Evolutionary conservation across 2,329 filamentous ascomycete genomes (phyloP).

Genomic region (Ascomycota sp.): DNA sequence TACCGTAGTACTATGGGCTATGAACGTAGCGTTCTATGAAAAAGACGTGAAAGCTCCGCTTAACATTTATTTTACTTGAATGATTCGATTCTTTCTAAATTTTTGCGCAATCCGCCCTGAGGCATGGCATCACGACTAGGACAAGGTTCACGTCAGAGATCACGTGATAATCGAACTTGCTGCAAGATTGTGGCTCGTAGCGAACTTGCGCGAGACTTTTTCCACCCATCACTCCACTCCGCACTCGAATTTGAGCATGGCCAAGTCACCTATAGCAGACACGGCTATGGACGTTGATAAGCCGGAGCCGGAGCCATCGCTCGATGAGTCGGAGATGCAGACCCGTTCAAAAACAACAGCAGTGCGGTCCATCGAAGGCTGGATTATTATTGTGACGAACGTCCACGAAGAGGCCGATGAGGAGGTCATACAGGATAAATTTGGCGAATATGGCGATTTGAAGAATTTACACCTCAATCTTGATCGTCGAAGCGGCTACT

Average conservation of each 20-base stretch:
- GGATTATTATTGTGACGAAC: constrained; percentile 73
- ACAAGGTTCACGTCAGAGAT: no score
- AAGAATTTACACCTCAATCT: constrained; percentile 72
- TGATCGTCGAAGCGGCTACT: constrained; percentile 62
- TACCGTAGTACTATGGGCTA: no score
- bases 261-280: constrained; percentile 23
- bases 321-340: constrained; percentile 41
- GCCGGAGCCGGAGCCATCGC: constrained; percentile 16
- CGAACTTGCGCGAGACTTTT: neutral
- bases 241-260: neutral
- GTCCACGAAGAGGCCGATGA: constrained; percentile 74
- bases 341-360: constrained; percentile 54
- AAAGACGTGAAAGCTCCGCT: no score
- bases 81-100: no score
- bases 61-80: no score
- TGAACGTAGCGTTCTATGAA: no score
- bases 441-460: constrained; percentile 67
- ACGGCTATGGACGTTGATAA: constrained; percentile 36
- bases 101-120: no score
- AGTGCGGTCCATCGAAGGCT: constrained; percentile 70
- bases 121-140: no score
- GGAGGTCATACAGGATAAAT: constrained; percentile 60
- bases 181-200: no score
- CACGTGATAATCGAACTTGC: no score
- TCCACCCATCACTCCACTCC: neutral